A percentile compares a stretch with the other conserved stretches of the same genome.
Evolutionary conservation across 139 green algal genomes (phyloP).

Genomic region (Dunaliella sp.): DNA sequence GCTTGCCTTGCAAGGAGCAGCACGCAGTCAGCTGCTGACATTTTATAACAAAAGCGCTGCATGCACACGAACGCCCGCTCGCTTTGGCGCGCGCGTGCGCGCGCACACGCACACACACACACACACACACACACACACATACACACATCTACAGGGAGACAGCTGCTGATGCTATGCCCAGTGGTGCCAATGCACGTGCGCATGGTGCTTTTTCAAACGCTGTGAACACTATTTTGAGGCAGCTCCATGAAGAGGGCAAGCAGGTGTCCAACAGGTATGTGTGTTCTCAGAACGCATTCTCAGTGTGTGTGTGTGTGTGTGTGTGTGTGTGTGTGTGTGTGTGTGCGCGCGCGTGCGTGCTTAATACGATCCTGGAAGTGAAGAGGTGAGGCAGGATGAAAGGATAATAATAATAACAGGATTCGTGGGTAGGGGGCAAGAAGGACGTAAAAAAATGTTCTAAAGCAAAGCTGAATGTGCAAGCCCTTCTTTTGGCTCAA

Average conservation of each 20-base stretch:
- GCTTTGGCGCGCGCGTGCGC: neutral
- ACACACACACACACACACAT: neutral
- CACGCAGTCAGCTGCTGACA: neutral
- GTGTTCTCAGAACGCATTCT: neutral
- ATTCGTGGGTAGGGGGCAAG: too few species aligned
- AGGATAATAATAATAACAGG: too few species aligned
- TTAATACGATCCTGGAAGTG: too few species aligned
- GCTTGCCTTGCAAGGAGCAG: neutral
- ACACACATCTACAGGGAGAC: constrained; percentile 47
- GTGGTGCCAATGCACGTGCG: constrained; percentile 47
- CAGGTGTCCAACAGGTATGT: constrained; percentile 38
- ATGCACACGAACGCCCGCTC: neutral
- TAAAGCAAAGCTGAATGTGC: neutral
- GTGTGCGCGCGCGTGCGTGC: too few species aligned
- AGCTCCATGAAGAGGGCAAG: constrained; percentile 33
- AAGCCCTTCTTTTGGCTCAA: neutral
- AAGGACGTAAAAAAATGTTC: too few species aligned
- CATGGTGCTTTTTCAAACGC: constrained; percentile 66
- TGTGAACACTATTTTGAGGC: constrained; percentile 44
- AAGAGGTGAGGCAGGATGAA: too few species aligned
- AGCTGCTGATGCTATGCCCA: constrained; percentile 60
- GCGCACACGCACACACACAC: neutral
- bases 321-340: too few species aligned
- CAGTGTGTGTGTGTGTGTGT: too few species aligned
- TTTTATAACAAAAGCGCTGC: neutral